A percentile compares a stretch with the other conserved stretches of the same genome.
Conservation (phyloP, 768 basidiomycete species). For the Rhodotorula paludigena region DNA sequence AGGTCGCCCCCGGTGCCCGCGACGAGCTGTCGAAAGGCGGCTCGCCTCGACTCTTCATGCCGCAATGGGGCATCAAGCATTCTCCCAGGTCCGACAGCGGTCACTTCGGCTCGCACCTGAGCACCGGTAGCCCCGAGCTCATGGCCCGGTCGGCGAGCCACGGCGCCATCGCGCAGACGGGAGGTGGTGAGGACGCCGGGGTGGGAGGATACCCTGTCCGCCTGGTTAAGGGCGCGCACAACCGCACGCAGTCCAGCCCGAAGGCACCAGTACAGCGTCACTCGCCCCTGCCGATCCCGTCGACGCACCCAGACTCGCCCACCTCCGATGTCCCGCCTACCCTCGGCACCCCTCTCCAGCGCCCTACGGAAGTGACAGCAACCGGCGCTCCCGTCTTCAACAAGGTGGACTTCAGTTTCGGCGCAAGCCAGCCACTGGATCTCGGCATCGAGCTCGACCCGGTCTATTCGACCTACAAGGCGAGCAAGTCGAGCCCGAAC, state of each 20-base stretch:
- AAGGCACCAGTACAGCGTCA: background rate
- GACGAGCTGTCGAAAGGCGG: conserved; percentile 9
- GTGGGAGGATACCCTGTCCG: background rate
- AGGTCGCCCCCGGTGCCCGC: conserved; percentile 19
- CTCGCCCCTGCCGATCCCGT: background rate
- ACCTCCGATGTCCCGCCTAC: background rate
- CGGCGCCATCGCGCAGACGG: no score
- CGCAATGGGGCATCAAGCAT: conserved; percentile 18
- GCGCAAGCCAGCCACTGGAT: conserved; percentile 23
- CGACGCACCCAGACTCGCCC: conserved; percentile 3
- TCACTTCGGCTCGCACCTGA: background rate
- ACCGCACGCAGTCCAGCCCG: background rate
- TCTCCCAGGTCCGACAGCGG: background rate
- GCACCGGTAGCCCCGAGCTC: no score
- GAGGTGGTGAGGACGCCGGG: background rate
- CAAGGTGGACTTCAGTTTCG: conserved; percentile 22
- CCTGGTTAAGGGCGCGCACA: background rate
- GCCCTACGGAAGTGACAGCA: background rate
- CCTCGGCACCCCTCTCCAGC: conserved; percentile 1
- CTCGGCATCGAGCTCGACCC: conserved; percentile 28
- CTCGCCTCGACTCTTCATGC: conserved; percentile 9
- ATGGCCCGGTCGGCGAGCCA: background rate
- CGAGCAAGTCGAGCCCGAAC: conserved; percentile 3
- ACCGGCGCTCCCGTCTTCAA: conserved; percentile 9
- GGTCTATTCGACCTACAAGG: conserved; percentile 17